Evolutionary conservation across 1,139 yeast species (phyloP).

Genomic region (Oligophagozyma castellii): DNA sequence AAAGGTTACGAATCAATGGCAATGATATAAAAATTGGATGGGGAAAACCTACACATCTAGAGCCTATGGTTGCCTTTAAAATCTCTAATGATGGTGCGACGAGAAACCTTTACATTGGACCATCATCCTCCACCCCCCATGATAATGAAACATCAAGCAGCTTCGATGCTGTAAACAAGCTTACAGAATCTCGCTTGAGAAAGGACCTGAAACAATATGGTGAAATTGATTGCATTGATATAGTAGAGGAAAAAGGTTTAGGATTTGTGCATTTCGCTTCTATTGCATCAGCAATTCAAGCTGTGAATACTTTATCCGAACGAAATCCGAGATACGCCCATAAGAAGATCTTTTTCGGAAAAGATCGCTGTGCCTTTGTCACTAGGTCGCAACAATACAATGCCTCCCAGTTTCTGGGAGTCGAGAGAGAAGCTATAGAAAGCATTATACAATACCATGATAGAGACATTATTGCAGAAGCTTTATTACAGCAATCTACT

Average conservation of each 20-base stretch:
- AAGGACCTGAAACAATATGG: slow-evolving; percentile 65
- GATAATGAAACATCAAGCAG: slow-evolving; percentile 9
- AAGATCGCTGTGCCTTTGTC: slow-evolving; percentile 72
- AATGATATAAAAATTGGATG: slow-evolving; percentile 57
- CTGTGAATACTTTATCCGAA: slow-evolving; percentile 52
- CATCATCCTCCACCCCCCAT: slow-evolving; percentile 14
- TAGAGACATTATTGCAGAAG: slow-evolving; percentile 25
- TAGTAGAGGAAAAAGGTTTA: slow-evolving; percentile 59
- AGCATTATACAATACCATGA: slow-evolving; percentile 74
- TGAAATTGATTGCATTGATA: slow-evolving; percentile 66
- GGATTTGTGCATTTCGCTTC: slow-evolving; percentile 83
- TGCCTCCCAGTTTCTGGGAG: slow-evolving; percentile 88
- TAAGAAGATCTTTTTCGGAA: slow-evolving; percentile 70
- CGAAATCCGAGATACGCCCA: slow-evolving; percentile 43
- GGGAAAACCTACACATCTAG: slow-evolving; percentile 59
- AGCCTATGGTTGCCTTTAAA: slow-evolving; percentile 56
- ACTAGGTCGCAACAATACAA: slow-evolving; percentile 94
- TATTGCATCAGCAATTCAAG: slow-evolving; percentile 72
- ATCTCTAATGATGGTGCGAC: slow-evolving; percentile 84
- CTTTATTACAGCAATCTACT: slow-evolving; percentile 51
- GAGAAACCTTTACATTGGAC: slow-evolving; percentile 77
- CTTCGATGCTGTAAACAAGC: slow-evolving; percentile 27
- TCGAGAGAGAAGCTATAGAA: slow-evolving; percentile 76
- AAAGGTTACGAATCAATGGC: slow-evolving; percentile 35
- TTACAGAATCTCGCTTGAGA: slow-evolving; percentile 39